Evolutionary conservation across 441 rosid genomes (phyloP), one percentile per base, ranked within the genome.

Genomic region (Biscutella laevigata): DNA sequence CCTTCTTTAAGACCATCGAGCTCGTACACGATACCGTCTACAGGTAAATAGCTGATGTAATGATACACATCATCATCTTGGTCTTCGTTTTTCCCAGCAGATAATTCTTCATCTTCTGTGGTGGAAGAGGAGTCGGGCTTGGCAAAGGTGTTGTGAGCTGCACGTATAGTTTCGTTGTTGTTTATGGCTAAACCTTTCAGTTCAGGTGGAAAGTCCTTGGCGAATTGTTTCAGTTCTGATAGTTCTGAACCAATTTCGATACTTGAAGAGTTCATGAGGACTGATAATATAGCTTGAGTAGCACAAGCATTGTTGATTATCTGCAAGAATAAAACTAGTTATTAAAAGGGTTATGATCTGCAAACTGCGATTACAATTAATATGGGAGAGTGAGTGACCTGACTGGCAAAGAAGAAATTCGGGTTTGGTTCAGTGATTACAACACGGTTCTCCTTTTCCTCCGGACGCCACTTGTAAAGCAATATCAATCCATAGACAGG

Each of bases 401-500:
- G 72, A 39, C 53, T 61, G 7, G 72, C 72, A n/a, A 68, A 68
- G 59, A 68, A 68, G 64, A 68, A 62, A 39, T 61, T 68, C 0
- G 68, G 72, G 55, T 68, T 61, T 42, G 72, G 72, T 21, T 68
- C 72, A 0, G 48, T 68, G 59, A 68, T 68, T 0, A 68, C 72
- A 56, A 43, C 42, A 55, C 72, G 72, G 20, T 19, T 29, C 44
- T 68, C 72, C 13, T 41, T 61, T 55, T 68, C 72, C 16, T 61
- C 72, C 0, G 72, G 72, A 61, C 72, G 64, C 72, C 72, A 68
- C 37, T 68, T 68, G 68, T 61, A 68, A 49, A 68, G 72, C 63
- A 68, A 42, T 11, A 68, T 29, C 59, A 68, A 29, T 61, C 72
- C 72, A 24, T 49, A 68, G 0, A 68, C 59, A 68, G 72, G 72